Conservation (phyloP, 1,139 yeast species). For the Debaryomycetaceae sp. region DNA sequence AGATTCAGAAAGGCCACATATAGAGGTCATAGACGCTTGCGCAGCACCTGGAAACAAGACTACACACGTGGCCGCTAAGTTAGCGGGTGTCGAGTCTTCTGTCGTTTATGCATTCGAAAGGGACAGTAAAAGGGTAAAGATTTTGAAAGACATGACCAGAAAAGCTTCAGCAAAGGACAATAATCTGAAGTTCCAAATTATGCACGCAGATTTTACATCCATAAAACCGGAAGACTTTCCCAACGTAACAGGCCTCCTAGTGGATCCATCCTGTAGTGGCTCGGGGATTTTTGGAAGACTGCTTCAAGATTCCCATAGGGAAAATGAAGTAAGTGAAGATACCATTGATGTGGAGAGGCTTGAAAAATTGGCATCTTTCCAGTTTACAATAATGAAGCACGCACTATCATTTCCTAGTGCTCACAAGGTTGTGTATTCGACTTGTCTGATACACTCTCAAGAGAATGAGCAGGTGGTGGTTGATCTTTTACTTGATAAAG, state of each 20-base stretch:
- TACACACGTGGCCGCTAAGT: constrained; percentile 77
- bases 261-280: constrained; percentile 98
- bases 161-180: constrained; percentile 63
- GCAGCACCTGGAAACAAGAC: constrained; percentile 99
- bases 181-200: constrained; percentile 54
- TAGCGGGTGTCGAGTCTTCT: constrained; percentile 26
- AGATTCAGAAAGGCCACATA: constrained; percentile 48
- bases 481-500: constrained; percentile 63
- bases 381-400: constrained; percentile 80
- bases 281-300: constrained; percentile 94
- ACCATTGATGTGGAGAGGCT: constrained; percentile 57
- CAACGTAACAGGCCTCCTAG: constrained; percentile 74
- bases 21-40: constrained; percentile 81
- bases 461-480: constrained; percentile 92
- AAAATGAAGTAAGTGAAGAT: constrained; percentile 35
- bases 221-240: constrained; percentile 58
- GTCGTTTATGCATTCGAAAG: constrained; percentile 83
- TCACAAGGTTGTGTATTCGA: constrained; percentile 80
- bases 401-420: constrained; percentile 82
- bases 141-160: constrained; percentile 72
- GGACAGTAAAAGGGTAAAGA: constrained; percentile 67
- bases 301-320: constrained; percentile 45
- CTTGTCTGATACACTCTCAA: constrained; percentile 90
- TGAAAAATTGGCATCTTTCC: constrained; percentile 76
- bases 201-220: constrained; percentile 80